These are phyloP conservation scores for Solanum sitiens DNA, from an alignment of 257 asterid genomes.

Conservation along the genomic window DNA sequence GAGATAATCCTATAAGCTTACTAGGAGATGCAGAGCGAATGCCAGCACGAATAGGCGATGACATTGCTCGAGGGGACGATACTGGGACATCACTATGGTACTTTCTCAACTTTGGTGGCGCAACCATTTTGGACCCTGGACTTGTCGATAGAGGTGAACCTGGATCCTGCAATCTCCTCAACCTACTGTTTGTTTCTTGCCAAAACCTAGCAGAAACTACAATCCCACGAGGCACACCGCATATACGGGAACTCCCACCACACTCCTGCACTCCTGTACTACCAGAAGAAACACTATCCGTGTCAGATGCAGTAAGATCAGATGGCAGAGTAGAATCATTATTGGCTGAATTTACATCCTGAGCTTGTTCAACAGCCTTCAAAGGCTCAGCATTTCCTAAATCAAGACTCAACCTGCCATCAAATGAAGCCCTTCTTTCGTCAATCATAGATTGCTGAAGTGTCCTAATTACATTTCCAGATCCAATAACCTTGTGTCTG, in stretches of 20 bases:
- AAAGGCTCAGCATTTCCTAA: slow-evolving; percentile 43
- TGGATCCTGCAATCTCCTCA: slow-evolving; percentile 88
- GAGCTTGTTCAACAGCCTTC: slow-evolving; percentile 21
- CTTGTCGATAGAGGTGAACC: slow-evolving; percentile 60
- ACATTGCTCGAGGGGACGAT: slow-evolving; percentile 59
- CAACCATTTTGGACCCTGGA: slow-evolving; percentile 48
- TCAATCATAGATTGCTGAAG: slow-evolving; percentile 56
- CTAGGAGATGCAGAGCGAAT: slow-evolving; percentile 71
- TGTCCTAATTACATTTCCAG: slow-evolving; percentile 36
- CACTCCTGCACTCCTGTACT: slow-evolving; percentile 76
- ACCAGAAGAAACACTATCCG: slow-evolving; percentile 93
- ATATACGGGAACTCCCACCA: slow-evolving; percentile 20
- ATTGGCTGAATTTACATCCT: slow-evolving; percentile 35
- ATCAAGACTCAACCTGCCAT: slow-evolving; percentile 61
- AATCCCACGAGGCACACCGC: slow-evolving; percentile 52
- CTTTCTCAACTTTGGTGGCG: slow-evolving; percentile 53
- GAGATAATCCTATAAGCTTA: slow-evolving; percentile 63
- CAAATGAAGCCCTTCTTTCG: slow-evolving; percentile 64
- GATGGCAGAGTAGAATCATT: slow-evolving; percentile 36
- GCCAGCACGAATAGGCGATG: slow-evolving; percentile 66
- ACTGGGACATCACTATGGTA: slow-evolving; percentile 40
- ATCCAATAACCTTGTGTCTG: slow-evolving; percentile 44
- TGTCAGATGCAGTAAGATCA: slow-evolving; percentile 71
- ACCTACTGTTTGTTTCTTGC: slow-evolving; percentile 88
- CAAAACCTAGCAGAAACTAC: slow-evolving; percentile 77